Base-by-base conservation (phyloP, 257 asterid genomes). In the Jacaranda copaia region DNA sequence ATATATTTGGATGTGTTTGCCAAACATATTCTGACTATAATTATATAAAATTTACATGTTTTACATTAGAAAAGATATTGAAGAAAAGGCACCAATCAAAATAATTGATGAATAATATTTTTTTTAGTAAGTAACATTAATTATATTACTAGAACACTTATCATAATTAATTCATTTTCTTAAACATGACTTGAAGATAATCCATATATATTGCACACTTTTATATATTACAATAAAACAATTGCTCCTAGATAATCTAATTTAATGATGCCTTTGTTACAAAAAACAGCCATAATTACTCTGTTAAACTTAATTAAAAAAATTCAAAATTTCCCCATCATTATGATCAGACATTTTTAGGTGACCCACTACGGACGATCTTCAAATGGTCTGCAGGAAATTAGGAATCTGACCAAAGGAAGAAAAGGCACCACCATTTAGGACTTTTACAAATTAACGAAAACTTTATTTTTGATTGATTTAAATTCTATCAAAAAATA, bases 361-460 rank as follows among this genome's bases (percentile, higher is more conserved):
- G 87, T 80, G 80, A 80, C 82, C 87, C 82, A 72, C 80, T 38
- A 49, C 43, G 64, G 25, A 38, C 75, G 32, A 25, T 25, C 8
- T 40, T 40, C 45, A 40, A 62, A 66, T 77, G 20, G 55, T 52
- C 69, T 25, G 32, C 32, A 25, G 32, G 32, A 25, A 25, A 25
- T 10, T 59, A n/a, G 14, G 62, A 46, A 46, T 63, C 73, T 75
- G 83, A 82, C 83, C 78, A 63, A 9, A 43, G 19, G 5, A 70
- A 78, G 60, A 64, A 70, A 15, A 66, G 14, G 14, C 52, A 68
- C 74, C 77, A 56, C 82, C 74, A 77, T 77, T 82, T 77, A 60
- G 36, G 75, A 72, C 64, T 72, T 32, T 56, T 63, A 72, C 69
- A 25, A 25, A 40, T 4, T 7, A 40, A 40, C 8, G 5, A 40